These are phyloP conservation scores for Rhodotorula kratochvilovae DNA, from an alignment of 768 basidiomycete species.

Conservation along the genomic window DNA sequence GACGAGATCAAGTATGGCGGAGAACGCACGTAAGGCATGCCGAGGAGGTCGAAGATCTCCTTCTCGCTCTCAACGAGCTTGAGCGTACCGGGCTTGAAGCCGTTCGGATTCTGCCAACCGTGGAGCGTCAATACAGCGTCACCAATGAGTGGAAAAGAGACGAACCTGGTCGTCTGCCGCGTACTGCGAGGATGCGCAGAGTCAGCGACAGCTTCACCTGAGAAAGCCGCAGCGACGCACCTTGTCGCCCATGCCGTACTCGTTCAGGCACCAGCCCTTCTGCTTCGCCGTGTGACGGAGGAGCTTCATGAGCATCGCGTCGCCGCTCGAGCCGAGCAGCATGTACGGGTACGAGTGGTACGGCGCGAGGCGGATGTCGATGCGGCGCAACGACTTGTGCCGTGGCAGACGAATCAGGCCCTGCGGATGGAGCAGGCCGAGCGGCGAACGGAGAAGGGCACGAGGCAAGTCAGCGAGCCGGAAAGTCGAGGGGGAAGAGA, in stretches of 20 bases:
- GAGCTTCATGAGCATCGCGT: conserved; percentile 34
- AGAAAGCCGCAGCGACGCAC: not conserved
- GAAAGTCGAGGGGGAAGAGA: not conserved
- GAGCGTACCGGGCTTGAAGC: conserved; percentile 27
- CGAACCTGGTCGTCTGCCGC: conserved; percentile 10
- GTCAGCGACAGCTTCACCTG: not conserved
- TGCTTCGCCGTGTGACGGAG: conserved; percentile 26
- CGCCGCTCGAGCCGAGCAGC: conserved; percentile 34
- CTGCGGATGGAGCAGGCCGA: not conserved
- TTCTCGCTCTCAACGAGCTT: conserved; percentile 33
- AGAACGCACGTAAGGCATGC: conserved; percentile 25
- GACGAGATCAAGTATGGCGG: no score
- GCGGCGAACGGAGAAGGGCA: no score
- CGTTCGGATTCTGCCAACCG: conserved; percentile 26
- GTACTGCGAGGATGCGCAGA: not conserved
- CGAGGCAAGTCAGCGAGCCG: not conserved
- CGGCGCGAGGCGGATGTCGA: conserved; percentile 34
- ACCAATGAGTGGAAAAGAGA: not conserved
- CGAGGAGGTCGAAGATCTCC: conserved; percentile 38
- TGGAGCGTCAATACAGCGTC: not conserved
- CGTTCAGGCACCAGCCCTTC: conserved; percentile 33
- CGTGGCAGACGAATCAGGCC: conserved; percentile 28
- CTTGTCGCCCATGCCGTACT: conserved; percentile 36
- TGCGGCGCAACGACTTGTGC: conserved; percentile 24
- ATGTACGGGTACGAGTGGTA: conserved; percentile 28